Evolutionary conservation across 1,284 basidiomycete species (phyloP).

Genomic region (Moniliella sp.): DNA sequence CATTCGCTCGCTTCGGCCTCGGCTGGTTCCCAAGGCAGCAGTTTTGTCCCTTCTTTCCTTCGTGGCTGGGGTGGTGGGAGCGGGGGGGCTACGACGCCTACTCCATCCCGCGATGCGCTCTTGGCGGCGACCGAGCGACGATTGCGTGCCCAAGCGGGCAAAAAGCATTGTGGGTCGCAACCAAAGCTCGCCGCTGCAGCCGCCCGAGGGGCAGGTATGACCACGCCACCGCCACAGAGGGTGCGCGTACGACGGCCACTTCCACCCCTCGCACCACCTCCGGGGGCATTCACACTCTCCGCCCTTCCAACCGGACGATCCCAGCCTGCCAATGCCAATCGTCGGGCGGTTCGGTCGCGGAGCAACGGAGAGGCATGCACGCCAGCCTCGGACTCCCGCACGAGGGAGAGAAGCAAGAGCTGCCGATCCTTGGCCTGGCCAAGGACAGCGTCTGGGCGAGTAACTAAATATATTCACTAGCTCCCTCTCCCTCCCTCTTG

Average conservation of each 20-base stretch:
- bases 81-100: neutral
- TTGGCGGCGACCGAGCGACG: constrained; percentile 17
- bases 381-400: no score
- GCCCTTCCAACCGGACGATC: no score
- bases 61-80: constrained; percentile 3
- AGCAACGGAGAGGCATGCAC: no score
- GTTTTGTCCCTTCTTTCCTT: neutral
- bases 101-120: constrained; percentile 7
- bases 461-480: no score
- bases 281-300: no score
- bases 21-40: neutral
- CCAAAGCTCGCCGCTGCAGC: constrained; percentile 1
- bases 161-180: constrained; percentile 15
- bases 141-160: constrained; percentile 4
- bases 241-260: neutral
- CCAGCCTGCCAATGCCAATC: no score
- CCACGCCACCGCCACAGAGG: neutral
- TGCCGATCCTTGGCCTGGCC: no score
- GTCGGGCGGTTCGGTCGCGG: no score
- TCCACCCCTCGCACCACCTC: neutral
- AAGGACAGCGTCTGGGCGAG: no score
- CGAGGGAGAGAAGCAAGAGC: no score
- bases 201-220: constrained; percentile 1
- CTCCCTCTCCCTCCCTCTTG: no score
- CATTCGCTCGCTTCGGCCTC: neutral